A percentile compares a stretch with the other conserved stretches of the same genome.
phyloP scores from a whole-genome alignment of 2,329 filamentous ascomycete species.

The Torrubiellomyces zombiae region DNA sequence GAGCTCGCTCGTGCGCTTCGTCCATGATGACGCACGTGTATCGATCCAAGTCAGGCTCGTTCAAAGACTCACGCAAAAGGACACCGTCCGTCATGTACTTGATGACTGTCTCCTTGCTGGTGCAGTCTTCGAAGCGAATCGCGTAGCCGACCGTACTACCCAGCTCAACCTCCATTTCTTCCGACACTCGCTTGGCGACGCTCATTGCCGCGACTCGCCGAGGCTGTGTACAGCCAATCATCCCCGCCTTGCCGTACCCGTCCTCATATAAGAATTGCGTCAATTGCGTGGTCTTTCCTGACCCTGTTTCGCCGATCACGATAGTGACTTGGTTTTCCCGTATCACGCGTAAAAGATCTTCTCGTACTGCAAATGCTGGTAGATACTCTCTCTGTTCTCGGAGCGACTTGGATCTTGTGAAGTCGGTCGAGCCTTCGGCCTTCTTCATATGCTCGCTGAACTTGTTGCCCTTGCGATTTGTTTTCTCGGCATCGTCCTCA shows the following conservation, averaged over 20 bases:
- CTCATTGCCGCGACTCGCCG: conserved; percentile 97
- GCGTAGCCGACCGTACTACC: conserved; percentile 86
- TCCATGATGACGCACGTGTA: conserved; percentile 99
- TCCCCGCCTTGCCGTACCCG: conserved; percentile 70
- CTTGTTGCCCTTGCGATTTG: conserved; percentile 40
- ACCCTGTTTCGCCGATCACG: conserved; percentile 92
- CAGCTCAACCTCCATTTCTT: conserved; percentile 92
- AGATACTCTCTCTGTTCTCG: conserved; percentile 84
- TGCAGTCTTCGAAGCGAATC: conserved; percentile 97
- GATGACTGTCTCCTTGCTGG: conserved; percentile 84
- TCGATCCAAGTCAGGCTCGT: conserved; percentile 80
- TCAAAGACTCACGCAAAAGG: conserved; percentile 78
- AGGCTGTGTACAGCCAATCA: conserved; percentile 95
- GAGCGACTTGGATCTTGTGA: conserved; percentile 82
- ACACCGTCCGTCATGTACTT: conserved; percentile 99
- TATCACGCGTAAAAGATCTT: conserved; percentile 82
- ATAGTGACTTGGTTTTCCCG: conserved; percentile 95
- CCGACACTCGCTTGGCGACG: conserved; percentile 91
- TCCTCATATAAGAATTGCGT: conserved; percentile 95
- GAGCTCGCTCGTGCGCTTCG: conserved; percentile 87
- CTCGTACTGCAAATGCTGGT: conserved; percentile 88
- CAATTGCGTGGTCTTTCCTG: conserved; percentile 92
- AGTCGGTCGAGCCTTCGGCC: conserved; percentile 68
- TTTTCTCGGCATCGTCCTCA: conserved; percentile 48
- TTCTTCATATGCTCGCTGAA: conserved; percentile 87